phyloP scores from a whole-genome alignment of 441 rosid genomes.

The Populus hybrid region DNA sequence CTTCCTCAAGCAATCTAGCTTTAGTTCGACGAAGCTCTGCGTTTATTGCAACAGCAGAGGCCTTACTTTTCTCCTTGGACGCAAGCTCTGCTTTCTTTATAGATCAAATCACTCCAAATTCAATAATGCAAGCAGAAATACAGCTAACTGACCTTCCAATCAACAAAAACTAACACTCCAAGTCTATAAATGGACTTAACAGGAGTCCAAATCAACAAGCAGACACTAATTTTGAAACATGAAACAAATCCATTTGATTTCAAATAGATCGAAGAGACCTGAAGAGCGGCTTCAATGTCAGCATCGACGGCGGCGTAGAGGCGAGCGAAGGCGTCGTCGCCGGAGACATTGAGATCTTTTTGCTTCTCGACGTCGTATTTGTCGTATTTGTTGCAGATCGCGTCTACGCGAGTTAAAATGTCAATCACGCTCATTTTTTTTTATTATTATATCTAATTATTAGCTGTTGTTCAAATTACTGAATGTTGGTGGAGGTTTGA shows the following conservation, averaged over 20 bases:
- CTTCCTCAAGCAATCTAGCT: conserved; percentile 83
- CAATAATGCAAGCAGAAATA: neutral
- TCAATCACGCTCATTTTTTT: conserved; percentile 86
- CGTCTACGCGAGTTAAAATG: conserved; percentile 81
- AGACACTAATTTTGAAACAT: neutral
- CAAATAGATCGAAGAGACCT: conserved; percentile 42
- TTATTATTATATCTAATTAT: neutral
- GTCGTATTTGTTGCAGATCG: conserved; percentile 96
- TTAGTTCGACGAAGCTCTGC: conserved; percentile 92
- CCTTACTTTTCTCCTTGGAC: conserved; percentile 74
- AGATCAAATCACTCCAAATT: conserved; percentile 8
- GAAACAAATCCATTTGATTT: neutral
- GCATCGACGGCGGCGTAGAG: conserved; percentile 63
- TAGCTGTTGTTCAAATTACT: too few species aligned
- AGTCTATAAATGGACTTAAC: neutral
- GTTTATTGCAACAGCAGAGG: conserved; percentile 83
- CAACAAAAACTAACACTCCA: neutral
- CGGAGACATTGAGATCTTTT: conserved; percentile 71
- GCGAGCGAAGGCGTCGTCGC: conserved; percentile 92
- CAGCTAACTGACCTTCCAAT: conserved; percentile 8
- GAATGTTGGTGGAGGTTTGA: neutral
- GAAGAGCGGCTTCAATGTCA: conserved; percentile 74
- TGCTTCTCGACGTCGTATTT: conserved; percentile 88
- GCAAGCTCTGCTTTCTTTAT: conserved; percentile 77
- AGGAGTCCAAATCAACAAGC: conserved; percentile 1